Evolutionary conservation across 352 stramenopile species (phyloP).

Genomic region (Sclerospora graminicola): DNA sequence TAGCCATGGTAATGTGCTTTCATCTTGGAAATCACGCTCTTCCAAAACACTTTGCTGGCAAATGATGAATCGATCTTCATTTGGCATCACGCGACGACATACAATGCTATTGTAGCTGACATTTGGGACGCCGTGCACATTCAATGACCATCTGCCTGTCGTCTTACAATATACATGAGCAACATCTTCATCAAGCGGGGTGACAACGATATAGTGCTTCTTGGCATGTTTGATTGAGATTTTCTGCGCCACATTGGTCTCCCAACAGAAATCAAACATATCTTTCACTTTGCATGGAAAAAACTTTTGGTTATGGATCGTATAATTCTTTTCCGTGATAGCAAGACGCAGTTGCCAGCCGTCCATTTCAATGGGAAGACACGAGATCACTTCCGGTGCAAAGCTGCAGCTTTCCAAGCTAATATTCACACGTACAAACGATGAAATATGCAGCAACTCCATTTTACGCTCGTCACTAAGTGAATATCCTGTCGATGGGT

Average conservation of each 20-base stretch:
- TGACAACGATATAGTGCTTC: constrained; percentile 78
- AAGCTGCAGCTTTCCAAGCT: constrained; percentile 77
- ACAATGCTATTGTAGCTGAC: constrained; percentile 84
- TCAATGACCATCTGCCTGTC: constrained; percentile 75
- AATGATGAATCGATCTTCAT: constrained; percentile 60
- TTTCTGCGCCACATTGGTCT: constrained; percentile 72
- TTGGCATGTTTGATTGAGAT: constrained; percentile 70
- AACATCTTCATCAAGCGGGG: constrained; percentile 55
- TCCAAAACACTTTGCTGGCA: constrained; percentile 80
- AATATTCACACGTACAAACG: constrained; percentile 73
- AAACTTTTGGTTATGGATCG: constrained; percentile 84
- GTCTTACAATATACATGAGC: constrained; percentile 80
- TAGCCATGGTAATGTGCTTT: constrained; percentile 71
- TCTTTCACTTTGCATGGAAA: constrained; percentile 68
- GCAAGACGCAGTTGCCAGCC: constrained; percentile 75
- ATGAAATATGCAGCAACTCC: constrained; percentile 60
- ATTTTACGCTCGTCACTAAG: constrained; percentile 52
- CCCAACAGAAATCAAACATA: constrained; percentile 83
- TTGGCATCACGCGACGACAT: constrained; percentile 40
- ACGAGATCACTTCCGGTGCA: constrained; percentile 76
- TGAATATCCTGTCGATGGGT: constrained; percentile 48
- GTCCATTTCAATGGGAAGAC: constrained; percentile 80
- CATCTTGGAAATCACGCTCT: constrained; percentile 74
- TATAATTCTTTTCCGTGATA: constrained; percentile 85
- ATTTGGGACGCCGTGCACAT: constrained; percentile 72